These are phyloP conservation scores for Neopestalotiopsis sp. DNA, from an alignment of 2,329 filamentous ascomycete genomes.

Conservation along the genomic window DNA sequence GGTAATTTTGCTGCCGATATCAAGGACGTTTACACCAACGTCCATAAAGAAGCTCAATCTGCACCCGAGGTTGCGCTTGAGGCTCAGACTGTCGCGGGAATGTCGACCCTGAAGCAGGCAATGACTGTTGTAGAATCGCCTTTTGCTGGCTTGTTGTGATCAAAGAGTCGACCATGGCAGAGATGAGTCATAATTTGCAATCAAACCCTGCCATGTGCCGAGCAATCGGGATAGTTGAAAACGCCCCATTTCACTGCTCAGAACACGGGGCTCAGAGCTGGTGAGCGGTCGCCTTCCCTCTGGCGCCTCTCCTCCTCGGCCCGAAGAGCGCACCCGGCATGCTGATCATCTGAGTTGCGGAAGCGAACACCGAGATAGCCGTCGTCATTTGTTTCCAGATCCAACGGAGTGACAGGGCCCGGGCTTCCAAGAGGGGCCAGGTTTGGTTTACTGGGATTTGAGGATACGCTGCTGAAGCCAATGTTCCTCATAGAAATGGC, in stretches of 20 bases:
- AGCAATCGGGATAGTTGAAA: no score
- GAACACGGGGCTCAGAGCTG: slow-evolving; percentile 30
- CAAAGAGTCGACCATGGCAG: no score
- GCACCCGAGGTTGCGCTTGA: not conserved
- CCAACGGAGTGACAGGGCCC: slow-evolving; percentile 67
- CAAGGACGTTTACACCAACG: not conserved
- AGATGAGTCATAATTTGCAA: no score
- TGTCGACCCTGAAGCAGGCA: no score
- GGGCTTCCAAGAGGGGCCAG: slow-evolving; percentile 62
- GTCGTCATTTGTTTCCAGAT: slow-evolving; percentile 50
- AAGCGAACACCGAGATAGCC: slow-evolving; percentile 45
- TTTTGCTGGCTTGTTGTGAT: no score
- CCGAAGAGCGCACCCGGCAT: slow-evolving; percentile 35
- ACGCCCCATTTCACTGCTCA: not conserved
- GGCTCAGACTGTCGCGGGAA: not conserved
- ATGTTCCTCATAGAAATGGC: slow-evolving; percentile 43
- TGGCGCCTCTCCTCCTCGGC: slow-evolving; percentile 39
- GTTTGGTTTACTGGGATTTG: slow-evolving; percentile 51
- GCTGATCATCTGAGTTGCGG: slow-evolving; percentile 25
- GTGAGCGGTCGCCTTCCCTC: slow-evolving; percentile 38
- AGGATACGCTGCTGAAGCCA: slow-evolving; percentile 41
- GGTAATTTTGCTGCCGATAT: not conserved
- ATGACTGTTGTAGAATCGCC: no score
- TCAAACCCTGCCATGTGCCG: no score
- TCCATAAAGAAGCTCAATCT: not conserved